Evolutionary conservation across 2,329 filamentous ascomycete species (phyloP), one percentile per base, ranked within the genome.

Genomic region (Fusarium chaquense): DNA sequence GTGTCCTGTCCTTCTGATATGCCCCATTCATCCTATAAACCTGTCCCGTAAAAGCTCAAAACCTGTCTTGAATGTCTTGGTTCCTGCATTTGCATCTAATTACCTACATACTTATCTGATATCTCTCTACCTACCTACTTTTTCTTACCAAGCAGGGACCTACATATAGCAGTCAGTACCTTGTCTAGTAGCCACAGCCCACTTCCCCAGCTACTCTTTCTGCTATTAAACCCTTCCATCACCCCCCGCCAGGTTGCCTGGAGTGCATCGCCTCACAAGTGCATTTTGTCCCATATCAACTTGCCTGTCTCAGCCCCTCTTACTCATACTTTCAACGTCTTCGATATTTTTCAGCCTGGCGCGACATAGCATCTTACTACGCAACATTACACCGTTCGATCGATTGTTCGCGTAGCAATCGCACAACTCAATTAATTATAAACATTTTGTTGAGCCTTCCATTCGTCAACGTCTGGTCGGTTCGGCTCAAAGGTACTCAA

Each of bases 1-100:
- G 66, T 75, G 73, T 72, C 71, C 59, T 70, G 68, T 71, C 64
- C 68, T 71, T 71, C 68, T 71, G 67, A 70, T 71, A 57, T 70
- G 46, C 47, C 60, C 64, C 46, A 64, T 70, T 53, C 47, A 56
- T 56, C 49, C 45, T 57, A 58, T 57, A 69, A 58, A 62, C 54
- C 55, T 63, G 52, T 62, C 61, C 67, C 60, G 49, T 67, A 73
- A 70, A 71, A 70, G 52, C 30, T 55, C 59, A 41, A 41, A 65
- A 58, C 46, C 50, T 73, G 67, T 73, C 63, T 72, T 63, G 44
- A n/a, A 46, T 46, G 44, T 46, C 44, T 46, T 46, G 44, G 52
- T 70, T 66, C 69, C 63, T 72, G 55, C 62, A 65, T 65, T 44
- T 63, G 22, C 40, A 35, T 55, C 49, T 46, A 46, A 55, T 46